Conservation (phyloP, 768 basidiomycete species). For the Mrakia blollopis region DNA sequence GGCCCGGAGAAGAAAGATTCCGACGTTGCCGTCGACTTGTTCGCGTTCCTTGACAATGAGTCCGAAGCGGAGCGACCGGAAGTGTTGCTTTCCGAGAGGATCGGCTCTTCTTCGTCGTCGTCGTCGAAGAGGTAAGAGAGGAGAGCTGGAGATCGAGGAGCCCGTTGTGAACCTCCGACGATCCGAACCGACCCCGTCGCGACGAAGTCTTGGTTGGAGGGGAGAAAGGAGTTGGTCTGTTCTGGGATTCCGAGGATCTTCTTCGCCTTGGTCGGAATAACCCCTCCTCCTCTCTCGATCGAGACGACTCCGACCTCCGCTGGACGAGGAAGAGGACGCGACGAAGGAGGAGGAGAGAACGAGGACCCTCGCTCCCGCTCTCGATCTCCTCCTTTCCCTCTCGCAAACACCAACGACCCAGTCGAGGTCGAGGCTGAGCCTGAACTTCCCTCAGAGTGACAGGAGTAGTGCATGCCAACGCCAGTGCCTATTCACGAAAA, state of each 20-base stretch:
- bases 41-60: not conserved
- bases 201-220: not conserved
- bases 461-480: not conserved
- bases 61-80: not conserved
- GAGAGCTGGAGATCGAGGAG: not conserved
- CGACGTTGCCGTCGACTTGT: not conserved
- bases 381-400: not conserved
- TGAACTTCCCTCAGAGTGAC: not conserved
- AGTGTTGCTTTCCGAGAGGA: not conserved
- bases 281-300: constrained; percentile 6
- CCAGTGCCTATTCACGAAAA: too few species aligned
- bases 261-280: not conserved
- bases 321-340: not conserved
- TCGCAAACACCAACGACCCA: not conserved
- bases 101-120: not conserved
- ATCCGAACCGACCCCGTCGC: not conserved
- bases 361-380: not conserved
- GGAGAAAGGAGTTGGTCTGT: not conserved
- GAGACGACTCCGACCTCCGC: not conserved
- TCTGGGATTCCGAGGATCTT: not conserved
- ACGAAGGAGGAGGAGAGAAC: not conserved
- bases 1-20: not conserved
- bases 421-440: not conserved
- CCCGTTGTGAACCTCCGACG: not conserved
- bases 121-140: not conserved